Conservation (phyloP, 2,329 filamentous ascomycete species). For the Xylariaceae sp. region DNA sequence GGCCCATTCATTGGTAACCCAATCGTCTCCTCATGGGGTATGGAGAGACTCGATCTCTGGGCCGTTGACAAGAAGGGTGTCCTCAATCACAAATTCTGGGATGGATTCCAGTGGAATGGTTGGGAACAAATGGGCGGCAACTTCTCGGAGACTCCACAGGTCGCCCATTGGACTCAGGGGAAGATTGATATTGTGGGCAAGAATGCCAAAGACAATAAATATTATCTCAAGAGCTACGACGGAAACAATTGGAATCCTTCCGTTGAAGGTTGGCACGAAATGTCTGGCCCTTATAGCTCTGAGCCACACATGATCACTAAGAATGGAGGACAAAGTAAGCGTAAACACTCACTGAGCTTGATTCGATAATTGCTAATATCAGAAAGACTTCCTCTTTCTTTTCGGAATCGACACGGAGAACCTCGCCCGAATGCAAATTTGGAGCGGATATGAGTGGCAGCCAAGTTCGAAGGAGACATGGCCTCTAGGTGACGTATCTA, state of each 20-base stretch:
- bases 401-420: slow-evolving; percentile 23
- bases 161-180: slow-evolving; percentile 25
- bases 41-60: slow-evolving; percentile 30
- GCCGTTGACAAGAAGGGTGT: slow-evolving; percentile 17
- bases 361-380: neutral
- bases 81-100: slow-evolving; percentile 30
- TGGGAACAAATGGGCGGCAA: slow-evolving; percentile 31
- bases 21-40: slow-evolving; percentile 26
- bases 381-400: slow-evolving; percentile 28
- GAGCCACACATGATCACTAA: slow-evolving; percentile 27
- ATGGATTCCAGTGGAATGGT: slow-evolving; percentile 23
- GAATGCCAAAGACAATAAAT: slow-evolving; percentile 14
- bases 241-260: slow-evolving; percentile 27
- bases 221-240: slow-evolving; percentile 28
- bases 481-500: slow-evolving; percentile 27
- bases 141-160: slow-evolving; percentile 29
- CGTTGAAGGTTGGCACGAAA: slow-evolving; percentile 20
- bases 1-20: slow-evolving; percentile 28
- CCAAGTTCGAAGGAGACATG: slow-evolving; percentile 24
- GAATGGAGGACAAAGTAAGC: slow-evolving; percentile 20
- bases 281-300: slow-evolving; percentile 27
- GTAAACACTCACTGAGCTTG: too few species aligned
- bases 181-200: slow-evolving; percentile 31
- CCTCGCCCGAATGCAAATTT: slow-evolving; percentile 26
- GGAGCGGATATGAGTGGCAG: slow-evolving; percentile 31